phyloP scores from a whole-genome alignment of 306 rosid species.

The Senna tora region DNA sequence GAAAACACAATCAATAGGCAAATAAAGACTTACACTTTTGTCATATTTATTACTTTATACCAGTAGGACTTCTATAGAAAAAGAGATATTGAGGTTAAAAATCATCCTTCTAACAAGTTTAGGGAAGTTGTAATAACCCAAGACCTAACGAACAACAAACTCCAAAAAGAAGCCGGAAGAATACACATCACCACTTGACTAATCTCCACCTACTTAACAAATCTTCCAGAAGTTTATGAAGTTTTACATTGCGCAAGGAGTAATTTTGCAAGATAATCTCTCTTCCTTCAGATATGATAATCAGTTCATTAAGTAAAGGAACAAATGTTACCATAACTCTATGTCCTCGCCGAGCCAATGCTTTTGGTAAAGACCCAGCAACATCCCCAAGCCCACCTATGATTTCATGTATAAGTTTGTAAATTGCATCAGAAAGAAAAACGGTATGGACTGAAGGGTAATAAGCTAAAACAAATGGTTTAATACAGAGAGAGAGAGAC shows the following conservation, averaged over 20 bases:
- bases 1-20: no score
- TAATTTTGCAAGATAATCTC: conserved; percentile 6
- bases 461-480: conserved; percentile 1
- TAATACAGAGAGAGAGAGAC: neutral
- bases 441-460: conserved; percentile 13
- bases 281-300: conserved; percentile 13
- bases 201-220: conserved; percentile 13
- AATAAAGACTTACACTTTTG: neutral
- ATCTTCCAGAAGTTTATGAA: neutral
- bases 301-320: conserved; percentile 30
- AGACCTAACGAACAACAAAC: conserved; percentile 26
- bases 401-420: conserved; percentile 41
- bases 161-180: neutral
- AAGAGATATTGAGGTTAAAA: conserved; percentile 19
- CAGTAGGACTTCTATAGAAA: neutral
- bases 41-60: neutral
- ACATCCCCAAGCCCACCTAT: conserved; percentile 99
- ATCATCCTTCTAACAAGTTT: conserved; percentile 4
- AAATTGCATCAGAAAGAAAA: conserved; percentile 14
- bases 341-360: conserved; percentile 99
- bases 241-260: conserved; percentile 23
- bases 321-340: conserved; percentile 82
- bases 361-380: conserved; percentile 94
- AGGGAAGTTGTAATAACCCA: conserved; percentile 29
- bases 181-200: neutral